These are phyloP conservation scores for Hydrangea macrophylla DNA, from an alignment of 148 eudicot genomes.

Conservation along the genomic window DNA sequence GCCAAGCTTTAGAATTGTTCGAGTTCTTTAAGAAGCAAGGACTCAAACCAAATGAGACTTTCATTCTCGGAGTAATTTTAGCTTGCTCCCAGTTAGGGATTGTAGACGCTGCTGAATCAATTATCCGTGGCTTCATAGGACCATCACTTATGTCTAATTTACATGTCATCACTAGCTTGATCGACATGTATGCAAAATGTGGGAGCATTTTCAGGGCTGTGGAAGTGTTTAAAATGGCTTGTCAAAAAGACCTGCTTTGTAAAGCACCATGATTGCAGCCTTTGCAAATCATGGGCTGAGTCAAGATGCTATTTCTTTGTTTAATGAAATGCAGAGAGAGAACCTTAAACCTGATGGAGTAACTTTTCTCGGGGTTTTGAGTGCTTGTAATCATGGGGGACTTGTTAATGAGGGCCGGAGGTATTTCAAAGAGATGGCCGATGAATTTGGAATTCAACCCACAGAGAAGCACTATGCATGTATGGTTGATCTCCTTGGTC, in stretches of 20 bases:
- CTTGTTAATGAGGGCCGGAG: conserved; percentile 21
- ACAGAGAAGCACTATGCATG: conserved; percentile 26
- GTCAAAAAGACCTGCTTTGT: conserved; percentile 19
- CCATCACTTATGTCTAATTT: conserved; percentile 20
- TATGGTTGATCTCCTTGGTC: conserved; percentile 30
- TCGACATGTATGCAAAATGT: conserved; percentile 33
- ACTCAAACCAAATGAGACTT: conserved; percentile 28
- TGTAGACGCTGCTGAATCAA: conserved; percentile 28
- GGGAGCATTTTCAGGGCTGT: conserved; percentile 29
- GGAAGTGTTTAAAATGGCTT: conserved; percentile 25
- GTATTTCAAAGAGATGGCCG: conserved; percentile 20
- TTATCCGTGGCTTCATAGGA: conserved; percentile 12
- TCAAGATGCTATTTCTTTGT: conserved; percentile 25
- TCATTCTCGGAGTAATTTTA: conserved; percentile 24
- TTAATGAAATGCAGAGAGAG: conserved; percentile 16
- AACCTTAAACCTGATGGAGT: conserved; percentile 24
- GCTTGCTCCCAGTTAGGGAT: conserved; percentile 32
- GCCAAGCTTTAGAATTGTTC: conserved; percentile 18
- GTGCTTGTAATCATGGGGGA: conserved; percentile 34
- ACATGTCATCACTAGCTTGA: conserved; percentile 24
- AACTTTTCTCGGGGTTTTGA: conserved; percentile 31
- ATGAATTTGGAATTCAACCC: conserved; percentile 14
- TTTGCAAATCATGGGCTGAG: conserved; percentile 33
- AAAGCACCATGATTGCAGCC: conserved; percentile 31
- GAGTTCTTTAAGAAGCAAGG: conserved; percentile 17